Evolutionary conservation across 176 grass and related monocot genomes (phyloP).

Genomic region (Ensete ventricosum): DNA sequence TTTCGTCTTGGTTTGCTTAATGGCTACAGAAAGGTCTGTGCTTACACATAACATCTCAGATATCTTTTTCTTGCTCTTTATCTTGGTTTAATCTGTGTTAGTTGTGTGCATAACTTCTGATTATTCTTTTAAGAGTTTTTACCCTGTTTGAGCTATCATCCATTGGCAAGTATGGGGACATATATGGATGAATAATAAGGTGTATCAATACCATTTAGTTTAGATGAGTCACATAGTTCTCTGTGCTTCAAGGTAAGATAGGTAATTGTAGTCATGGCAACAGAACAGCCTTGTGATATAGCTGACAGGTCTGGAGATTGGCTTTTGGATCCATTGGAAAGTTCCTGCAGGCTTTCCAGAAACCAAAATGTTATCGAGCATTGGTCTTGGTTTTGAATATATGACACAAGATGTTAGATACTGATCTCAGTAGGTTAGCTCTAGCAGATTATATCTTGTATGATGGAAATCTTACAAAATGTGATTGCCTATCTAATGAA

Average conservation of each 20-base stretch:
- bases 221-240: background rate
- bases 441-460: too few species aligned
- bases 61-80: background rate
- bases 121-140: background rate
- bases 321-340: constrained; percentile 10
- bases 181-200: constrained; percentile 20
- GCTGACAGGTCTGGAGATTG: constrained; percentile 26
- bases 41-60: background rate
- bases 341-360: constrained; percentile 4
- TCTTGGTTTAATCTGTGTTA: background rate
- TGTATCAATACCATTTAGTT: constrained; percentile 1
- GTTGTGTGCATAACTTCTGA: background rate
- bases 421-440: too few species aligned
- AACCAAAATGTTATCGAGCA: background rate
- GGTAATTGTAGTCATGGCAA: constrained; percentile 21
- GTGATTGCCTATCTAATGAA: too few species aligned
- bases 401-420: too few species aligned
- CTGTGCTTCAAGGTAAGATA: constrained; percentile 23
- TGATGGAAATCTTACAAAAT: too few species aligned
- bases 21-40: constrained; percentile 15
- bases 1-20: constrained; percentile 14
- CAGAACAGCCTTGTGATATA: constrained; percentile 24
- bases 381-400: too few species aligned
- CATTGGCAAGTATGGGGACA: constrained; percentile 15
- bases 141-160: constrained; percentile 13